phyloP scores from a whole-genome alignment of 345 rosid genomes.

The Boechera divaricarpa region DNA sequence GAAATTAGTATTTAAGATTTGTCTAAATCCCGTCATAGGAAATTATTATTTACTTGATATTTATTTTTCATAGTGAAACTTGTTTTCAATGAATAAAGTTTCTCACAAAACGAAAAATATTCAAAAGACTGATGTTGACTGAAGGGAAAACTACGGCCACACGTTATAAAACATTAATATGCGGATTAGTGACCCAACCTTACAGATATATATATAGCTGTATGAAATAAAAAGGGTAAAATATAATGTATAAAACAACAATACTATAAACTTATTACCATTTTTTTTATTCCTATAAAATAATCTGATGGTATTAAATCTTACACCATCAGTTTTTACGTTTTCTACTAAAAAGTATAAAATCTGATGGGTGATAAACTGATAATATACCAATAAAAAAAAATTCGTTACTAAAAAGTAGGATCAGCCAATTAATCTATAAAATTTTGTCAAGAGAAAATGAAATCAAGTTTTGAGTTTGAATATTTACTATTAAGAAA shows the following conservation, averaged over 20 bases:
- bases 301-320: no score
- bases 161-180: not conserved
- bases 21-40: conserved; percentile 16
- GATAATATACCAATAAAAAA: no score
- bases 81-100: not conserved
- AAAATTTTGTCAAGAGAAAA: not conserved
- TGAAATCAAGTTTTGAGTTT: not conserved
- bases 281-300: no score
- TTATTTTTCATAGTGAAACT: not conserved
- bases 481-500: not conserved
- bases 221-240: no score
- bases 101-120: not conserved
- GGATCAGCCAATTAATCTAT: not conserved
- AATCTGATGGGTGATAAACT: no score
- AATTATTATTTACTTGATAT: conserved; percentile 23
- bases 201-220: no score
- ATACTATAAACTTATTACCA: no score
- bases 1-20: conserved; percentile 29
- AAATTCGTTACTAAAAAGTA: not conserved
- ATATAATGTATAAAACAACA: no score
- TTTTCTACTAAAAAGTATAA: no score
- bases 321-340: no score
- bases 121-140: conserved; percentile 35
- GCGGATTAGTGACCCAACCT: not conserved
- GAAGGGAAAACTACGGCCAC: conserved; percentile 23